Base-by-base conservation (phyloP, 441 rosid species). In the Jatropha podagrica region DNA sequence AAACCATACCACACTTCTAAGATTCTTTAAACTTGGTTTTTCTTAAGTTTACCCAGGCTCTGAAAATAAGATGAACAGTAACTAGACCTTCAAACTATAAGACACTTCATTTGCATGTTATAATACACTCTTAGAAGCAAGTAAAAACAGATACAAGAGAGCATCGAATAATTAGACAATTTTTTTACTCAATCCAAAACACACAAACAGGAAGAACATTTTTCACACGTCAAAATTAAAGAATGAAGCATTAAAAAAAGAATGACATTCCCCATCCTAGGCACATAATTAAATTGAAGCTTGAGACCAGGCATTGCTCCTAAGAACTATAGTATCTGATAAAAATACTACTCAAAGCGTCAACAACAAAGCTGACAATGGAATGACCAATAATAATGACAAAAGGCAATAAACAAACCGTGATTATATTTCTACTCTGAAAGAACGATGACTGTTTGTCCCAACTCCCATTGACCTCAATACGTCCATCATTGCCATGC, bases 401-500 rank as follows among this genome's bases (percentile, higher is more conserved):
- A 44, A 68, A 63, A 49, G 63, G 59, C 37, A 72, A 56, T 66
- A 78, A 75, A 94, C 99, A 89, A 87, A 96, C 99, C 99, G 76
- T 84, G 77, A 78, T 54, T 75, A 83, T 80, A 63, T 83, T 88
- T 81, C 89, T 87, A 81, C 84, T 88, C 85, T 83, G 90, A 78
- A 90, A 90, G 84, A 80, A 94, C 20, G 97, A 89, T 38, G 86
- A 76, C 68, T 82, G 86, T 68, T 89, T 84, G 81, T 81, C 87
- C 89, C 88, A 84, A 76, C 80, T 83, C 81, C 91, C 87, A 71
- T 74, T 73, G 76, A 89, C 84, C 76, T 92, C 97, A 41, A 94
- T 84, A 69, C 97, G 92, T 51, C 97, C 93, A 85, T 91, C 93
- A 78, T 72, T 78, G 62, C 81, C 79, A 64, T 75, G 78, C 79